Evolutionary conservation across 78 protist species (phyloP).

Genomic region (Dictyostelium firmibasis): DNA sequence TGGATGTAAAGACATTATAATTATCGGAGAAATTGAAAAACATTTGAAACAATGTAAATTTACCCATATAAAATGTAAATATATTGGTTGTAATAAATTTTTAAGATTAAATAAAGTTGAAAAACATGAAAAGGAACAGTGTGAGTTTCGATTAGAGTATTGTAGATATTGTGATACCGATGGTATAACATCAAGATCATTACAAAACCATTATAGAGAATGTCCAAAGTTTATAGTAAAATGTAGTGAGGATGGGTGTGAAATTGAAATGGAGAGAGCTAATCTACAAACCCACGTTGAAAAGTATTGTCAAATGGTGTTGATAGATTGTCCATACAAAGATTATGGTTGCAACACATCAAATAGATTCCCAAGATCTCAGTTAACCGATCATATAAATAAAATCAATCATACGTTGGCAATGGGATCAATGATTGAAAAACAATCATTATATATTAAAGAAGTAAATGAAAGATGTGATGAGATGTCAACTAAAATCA

Average conservation of each 20-base stretch:
- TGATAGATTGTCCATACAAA: background rate
- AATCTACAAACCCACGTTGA: background rate
- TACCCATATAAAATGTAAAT: background rate
- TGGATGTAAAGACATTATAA: background rate
- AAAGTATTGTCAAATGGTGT: background rate
- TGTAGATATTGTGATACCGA: background rate
- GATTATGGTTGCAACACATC: background rate
- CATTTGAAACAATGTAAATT: background rate
- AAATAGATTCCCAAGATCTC: background rate
- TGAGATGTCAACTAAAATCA: background rate
- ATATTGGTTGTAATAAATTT: background rate
- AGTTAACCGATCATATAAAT: background rate
- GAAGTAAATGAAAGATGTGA: background rate
- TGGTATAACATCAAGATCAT: background rate
- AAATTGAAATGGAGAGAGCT: background rate
- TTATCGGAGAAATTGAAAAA: background rate
- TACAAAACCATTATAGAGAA: background rate
- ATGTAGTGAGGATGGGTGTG: background rate
- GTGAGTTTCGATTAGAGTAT: background rate
- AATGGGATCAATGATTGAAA: background rate
- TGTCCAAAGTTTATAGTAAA: background rate
- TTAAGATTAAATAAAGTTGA: background rate
- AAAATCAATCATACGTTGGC: background rate
- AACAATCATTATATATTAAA: background rate
- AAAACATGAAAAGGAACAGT: background rate